phyloP scores from a whole-genome alignment of 345 rosid genomes.

The Trapa bicornis region DNA sequence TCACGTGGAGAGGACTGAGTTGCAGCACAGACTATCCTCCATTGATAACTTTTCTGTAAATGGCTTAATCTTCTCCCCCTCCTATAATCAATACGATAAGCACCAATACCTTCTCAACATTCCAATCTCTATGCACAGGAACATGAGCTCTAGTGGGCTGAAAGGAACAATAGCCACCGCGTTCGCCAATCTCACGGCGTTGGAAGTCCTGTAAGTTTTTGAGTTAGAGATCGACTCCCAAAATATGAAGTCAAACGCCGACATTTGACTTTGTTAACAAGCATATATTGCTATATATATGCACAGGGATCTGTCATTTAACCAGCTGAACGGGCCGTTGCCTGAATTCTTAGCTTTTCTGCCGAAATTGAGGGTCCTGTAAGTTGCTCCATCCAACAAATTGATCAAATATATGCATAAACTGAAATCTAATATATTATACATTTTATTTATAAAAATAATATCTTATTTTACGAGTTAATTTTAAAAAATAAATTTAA shows the following conservation, averaged over 20 bases:
- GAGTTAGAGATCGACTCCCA: not conserved
- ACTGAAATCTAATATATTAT: not conserved
- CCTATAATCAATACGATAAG: too few species aligned
- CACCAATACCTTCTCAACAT: too few species aligned
- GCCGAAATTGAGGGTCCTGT: constrained; percentile 13
- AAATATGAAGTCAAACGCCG: not conserved
- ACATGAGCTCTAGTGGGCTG: constrained; percentile 41
- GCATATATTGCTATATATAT: too few species aligned
- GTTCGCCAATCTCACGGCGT: constrained; percentile 19
- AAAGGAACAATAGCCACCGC: constrained; percentile 26
- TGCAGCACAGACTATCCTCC: too few species aligned
- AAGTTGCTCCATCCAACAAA: constrained; percentile 5
- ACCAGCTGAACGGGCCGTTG: constrained; percentile 13
- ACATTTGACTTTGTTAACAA: too few species aligned
- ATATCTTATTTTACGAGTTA: too few species aligned
- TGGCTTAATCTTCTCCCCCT: too few species aligned
- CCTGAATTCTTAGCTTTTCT: constrained; percentile 13
- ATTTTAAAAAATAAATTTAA: too few species aligned
- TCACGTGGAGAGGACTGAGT: too few species aligned
- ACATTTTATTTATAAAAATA: too few species aligned
- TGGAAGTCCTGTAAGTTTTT: constrained; percentile 30
- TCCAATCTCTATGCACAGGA: constrained; percentile 13
- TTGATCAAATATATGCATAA: too few species aligned
- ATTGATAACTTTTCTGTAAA: too few species aligned
- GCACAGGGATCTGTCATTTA: constrained; percentile 19